Base-by-base conservation (phyloP, 192 early-diverging fungal species). In the Pilaira anomala region DNA sequence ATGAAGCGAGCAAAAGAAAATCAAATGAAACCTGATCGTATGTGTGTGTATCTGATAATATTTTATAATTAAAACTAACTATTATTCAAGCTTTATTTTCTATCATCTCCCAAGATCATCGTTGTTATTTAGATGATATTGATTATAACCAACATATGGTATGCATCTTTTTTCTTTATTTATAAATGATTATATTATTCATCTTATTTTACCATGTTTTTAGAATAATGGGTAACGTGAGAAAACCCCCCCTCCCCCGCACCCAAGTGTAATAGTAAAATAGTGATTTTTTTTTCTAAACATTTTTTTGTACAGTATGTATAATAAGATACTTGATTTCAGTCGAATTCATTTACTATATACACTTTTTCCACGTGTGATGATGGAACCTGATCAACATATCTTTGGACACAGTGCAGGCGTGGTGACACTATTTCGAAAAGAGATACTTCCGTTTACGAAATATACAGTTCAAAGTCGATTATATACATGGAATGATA, bases 311-410 rank as follows among this genome's bases (percentile, higher is more conserved):
- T 24, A 42, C 40, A 74, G 73, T 14, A 79, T 77, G 16, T 83
- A 80, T 64, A 76, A 78, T 65, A 83, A 83, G 64, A 55, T 79
- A 48, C 67, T 83, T 56, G 81, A 83, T 51, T 80, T 71, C 44
- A 71, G 74, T 24, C 72, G 81, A 16, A 75, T 77, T 30, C 53
- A 78, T 3, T 41, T 75, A n/a, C 62, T 76, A 1, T 61, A 48
- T 16, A 18, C 53, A 3, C 16, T 62, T 21, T 72, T 68, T 49
- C 54, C 63, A 13, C 36, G 45, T 13, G 60, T 62, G 18, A 67
- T 73, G 71, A 22, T 73, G 29, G 71, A 73, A 18, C 71, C 63
- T 3, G 25, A 66, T 4, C 50, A 61, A 14, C 18, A 53, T 29
- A 42, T 66, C 7, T 67, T 62, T 48, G 56, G 42, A n/a, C 60